Evolutionary conservation across 2,329 filamentous ascomycete genomes (phyloP).

Genomic region (Pseudogymnoascus sp.): DNA sequence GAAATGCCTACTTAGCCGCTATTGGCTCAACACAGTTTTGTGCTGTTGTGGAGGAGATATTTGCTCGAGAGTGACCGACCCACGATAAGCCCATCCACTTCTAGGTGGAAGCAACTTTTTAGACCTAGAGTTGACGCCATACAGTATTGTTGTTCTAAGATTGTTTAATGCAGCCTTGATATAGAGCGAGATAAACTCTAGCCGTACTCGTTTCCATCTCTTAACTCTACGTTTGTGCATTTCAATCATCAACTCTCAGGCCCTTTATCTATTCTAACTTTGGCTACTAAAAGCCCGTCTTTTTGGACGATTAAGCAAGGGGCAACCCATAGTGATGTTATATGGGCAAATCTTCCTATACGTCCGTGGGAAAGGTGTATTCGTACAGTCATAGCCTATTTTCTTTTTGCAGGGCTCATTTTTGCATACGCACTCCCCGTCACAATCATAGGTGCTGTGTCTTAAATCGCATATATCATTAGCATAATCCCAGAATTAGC

Average conservation of each 20-base stretch:
- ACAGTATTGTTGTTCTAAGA: conserved; percentile 72
- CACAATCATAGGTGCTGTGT: conserved; percentile 15
- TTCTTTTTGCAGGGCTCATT: conserved; percentile 39
- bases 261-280: conserved; percentile 43
- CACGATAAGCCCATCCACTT: conserved; percentile 63
- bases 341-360: conserved; percentile 92
- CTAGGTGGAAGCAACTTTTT: conserved; percentile 65
- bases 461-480: conserved; percentile 14
- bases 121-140: conserved; percentile 89
- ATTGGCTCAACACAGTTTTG: not conserved
- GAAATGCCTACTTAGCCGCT: not conserved
- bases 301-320: conserved; percentile 36
- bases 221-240: conserved; percentile 92
- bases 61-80: conserved; percentile 56
- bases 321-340: conserved; percentile 77
- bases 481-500: conserved; percentile 11
- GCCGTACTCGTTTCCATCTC: conserved; percentile 72
- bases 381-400: conserved; percentile 55
- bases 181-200: conserved; percentile 80
- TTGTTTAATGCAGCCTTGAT: conserved; percentile 77
- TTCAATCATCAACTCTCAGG: conserved; percentile 89
- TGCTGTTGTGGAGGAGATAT: not conserved
- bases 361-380: conserved; percentile 83
- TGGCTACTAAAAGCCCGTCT: conserved; percentile 10
- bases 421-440: conserved; percentile 14